These are phyloP conservation scores for Magnusiomyces magnusii DNA, from an alignment of 1,139 yeast species.

Conservation along the genomic window DNA sequence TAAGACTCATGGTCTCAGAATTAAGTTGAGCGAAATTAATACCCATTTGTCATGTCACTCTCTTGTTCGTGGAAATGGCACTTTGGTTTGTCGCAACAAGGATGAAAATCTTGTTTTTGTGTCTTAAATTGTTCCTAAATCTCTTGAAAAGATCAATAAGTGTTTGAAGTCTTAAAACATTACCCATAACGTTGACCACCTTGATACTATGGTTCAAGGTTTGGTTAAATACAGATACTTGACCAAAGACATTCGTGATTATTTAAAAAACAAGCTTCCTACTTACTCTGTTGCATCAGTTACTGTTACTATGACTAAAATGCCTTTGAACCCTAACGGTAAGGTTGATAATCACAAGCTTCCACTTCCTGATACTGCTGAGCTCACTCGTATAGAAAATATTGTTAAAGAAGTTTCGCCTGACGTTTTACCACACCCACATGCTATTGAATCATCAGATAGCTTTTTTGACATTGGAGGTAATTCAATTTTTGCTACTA, in stretches of 20 bases:
- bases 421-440: constrained; percentile 79
- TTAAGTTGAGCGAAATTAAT: constrained; percentile 96
- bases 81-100: constrained; percentile 87
- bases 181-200: constrained; percentile 40
- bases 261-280: constrained; percentile 83
- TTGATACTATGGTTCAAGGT: constrained; percentile 56
- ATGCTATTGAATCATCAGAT: constrained; percentile 65
- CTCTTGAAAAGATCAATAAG: constrained; percentile 39
- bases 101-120: constrained; percentile 88
- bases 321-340: constrained; percentile 97
- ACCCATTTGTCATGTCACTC: constrained; percentile 94
- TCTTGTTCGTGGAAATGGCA: constrained; percentile 81
- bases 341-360: constrained; percentile 96
- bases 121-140: constrained; percentile 86
- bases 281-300: constrained; percentile 90
- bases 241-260: constrained; percentile 70
- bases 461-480: constrained; percentile 98
- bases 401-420: constrained; percentile 78
- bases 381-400: constrained; percentile 55
- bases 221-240: constrained; percentile 67
- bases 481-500: constrained; percentile 91
- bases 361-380: constrained; percentile 79
- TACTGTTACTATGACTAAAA: constrained; percentile 73
- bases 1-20: constrained; percentile 96
- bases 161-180: constrained; percentile 37